These are phyloP conservation scores for Asterophora lycoperdoides DNA, from an alignment of 768 basidiomycete genomes.

Conservation along the genomic window DNA sequence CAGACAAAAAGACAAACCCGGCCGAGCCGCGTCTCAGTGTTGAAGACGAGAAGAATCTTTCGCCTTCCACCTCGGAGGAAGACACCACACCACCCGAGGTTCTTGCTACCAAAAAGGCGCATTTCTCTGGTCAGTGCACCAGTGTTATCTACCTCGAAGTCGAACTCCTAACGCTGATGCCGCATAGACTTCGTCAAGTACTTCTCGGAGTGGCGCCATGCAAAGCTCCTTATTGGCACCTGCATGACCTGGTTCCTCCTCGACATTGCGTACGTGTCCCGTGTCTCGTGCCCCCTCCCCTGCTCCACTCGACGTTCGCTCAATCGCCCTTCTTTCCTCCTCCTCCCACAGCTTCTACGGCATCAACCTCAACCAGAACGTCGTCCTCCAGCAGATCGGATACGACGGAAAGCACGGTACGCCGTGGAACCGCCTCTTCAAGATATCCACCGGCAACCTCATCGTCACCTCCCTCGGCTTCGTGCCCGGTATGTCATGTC, in stretches of 20 bases:
- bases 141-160: background rate
- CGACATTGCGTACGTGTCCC: conserved; percentile 55
- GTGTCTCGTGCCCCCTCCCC: too few species aligned
- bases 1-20: conserved; percentile 22
- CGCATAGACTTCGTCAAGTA: conserved; percentile 56
- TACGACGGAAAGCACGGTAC: conserved; percentile 55
- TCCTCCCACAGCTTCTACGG: conserved; percentile 61
- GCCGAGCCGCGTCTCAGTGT: conserved; percentile 7
- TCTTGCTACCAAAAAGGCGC: conserved; percentile 41
- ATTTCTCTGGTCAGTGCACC: conserved; percentile 40
- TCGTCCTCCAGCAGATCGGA: conserved; percentile 72
- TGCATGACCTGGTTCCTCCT: conserved; percentile 70
- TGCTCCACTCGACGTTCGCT: background rate
- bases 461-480: conserved; percentile 75
- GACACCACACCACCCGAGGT: conserved; percentile 16
- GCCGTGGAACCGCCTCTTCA: conserved; percentile 63
- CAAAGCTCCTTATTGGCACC: conserved; percentile 64
- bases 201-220: conserved; percentile 70
- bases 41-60: conserved; percentile 2
- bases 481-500: conserved; percentile 53
- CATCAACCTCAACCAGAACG: conserved; percentile 67
- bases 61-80: conserved; percentile 5
- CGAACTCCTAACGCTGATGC: background rate
- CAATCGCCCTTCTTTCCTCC: background rate
- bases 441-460: conserved; percentile 61